Evolutionary conservation across 371 early-diverging fungal species (phyloP).

Genomic region (Syncephalastrum contaminatum): DNA sequence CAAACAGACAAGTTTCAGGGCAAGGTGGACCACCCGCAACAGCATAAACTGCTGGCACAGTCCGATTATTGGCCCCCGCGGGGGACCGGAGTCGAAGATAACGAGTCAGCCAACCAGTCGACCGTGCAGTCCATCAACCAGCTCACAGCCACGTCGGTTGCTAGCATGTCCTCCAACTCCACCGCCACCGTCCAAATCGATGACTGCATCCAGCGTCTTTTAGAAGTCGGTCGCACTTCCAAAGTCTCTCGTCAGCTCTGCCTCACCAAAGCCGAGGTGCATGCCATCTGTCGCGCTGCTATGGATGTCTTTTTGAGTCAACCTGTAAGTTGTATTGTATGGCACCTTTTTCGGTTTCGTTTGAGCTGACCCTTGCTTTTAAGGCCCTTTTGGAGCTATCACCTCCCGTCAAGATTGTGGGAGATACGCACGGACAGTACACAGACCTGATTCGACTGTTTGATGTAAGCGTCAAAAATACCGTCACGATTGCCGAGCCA

Average conservation of each 20-base stretch:
- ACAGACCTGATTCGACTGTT: conserved; percentile 89
- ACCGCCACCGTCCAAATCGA: conserved; percentile 62
- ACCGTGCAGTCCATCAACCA: conserved; percentile 32
- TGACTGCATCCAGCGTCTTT: conserved; percentile 76
- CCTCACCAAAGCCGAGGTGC: conserved; percentile 80
- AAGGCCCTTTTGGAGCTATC: conserved; percentile 86
- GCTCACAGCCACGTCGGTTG: conserved; percentile 21
- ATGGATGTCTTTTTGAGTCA: conserved; percentile 90
- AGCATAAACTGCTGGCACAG: conserved; percentile 32
- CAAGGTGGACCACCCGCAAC: conserved; percentile 34
- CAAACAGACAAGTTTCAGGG: conserved; percentile 23
- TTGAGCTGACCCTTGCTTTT: not conserved
- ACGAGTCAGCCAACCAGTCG: conserved; percentile 16
- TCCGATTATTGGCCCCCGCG: conserved; percentile 43
- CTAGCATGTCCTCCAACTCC: conserved; percentile 11
- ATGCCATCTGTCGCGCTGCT: conserved; percentile 79
- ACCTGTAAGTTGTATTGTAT: conserved; percentile 49
- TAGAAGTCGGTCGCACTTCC: conserved; percentile 69
- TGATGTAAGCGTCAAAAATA: conserved; percentile 34
- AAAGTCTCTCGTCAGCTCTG: conserved; percentile 69
- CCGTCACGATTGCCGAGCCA: no score
- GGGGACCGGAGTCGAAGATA: conserved; percentile 15
- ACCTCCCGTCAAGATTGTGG: conserved; percentile 93
- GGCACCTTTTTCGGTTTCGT: not conserved
- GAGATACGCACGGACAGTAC: conserved; percentile 96